Evolutionary conservation across 495 filamentous ascomycete species (phyloP).

Genomic region (Podospora bellae-mahoneyi): DNA sequence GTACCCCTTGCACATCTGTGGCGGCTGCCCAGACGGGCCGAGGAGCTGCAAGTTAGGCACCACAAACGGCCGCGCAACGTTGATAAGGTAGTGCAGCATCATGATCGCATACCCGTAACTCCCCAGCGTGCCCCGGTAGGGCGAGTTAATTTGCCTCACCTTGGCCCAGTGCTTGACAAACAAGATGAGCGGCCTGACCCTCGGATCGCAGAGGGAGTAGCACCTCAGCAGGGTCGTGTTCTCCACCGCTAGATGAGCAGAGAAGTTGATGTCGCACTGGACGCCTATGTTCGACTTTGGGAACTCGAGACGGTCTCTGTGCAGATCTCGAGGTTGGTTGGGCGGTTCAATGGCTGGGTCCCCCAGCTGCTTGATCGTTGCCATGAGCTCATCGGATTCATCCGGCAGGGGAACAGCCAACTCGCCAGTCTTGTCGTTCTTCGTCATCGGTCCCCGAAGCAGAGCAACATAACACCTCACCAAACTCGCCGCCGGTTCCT

Average conservation of each 20-base stretch:
- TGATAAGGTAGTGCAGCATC: constrained; percentile 86
- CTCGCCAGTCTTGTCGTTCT: constrained; percentile 13
- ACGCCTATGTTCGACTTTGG: constrained; percentile 66
- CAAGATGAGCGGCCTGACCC: constrained; percentile 69
- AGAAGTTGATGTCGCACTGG: constrained; percentile 83
- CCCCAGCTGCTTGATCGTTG: constrained; percentile 36
- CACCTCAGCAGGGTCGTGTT: constrained; percentile 76
- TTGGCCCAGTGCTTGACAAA: constrained; percentile 87
- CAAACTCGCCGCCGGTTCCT: constrained; percentile 24
- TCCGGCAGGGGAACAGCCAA: constrained; percentile 30
- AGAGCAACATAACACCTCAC: constrained; percentile 43
- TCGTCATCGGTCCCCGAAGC: constrained; percentile 22
- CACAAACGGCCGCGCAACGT: constrained; percentile 72
- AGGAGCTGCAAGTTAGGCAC: constrained; percentile 70
- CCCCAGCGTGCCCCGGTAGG: constrained; percentile 77
- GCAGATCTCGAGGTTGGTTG: constrained; percentile 49
- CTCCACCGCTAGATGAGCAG: constrained; percentile 70
- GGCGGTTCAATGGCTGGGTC: constrained; percentile 42
- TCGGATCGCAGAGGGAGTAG: constrained; percentile 68
- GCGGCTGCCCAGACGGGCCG: constrained; percentile 41
- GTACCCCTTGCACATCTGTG: constrained; percentile 50
- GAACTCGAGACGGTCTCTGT: constrained; percentile 62
- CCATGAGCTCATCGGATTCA: constrained; percentile 23
- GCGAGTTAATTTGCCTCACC: constrained; percentile 70
- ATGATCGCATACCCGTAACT: constrained; percentile 89